These are phyloP conservation scores for Paraurostyla sp. DNA, from an alignment of 73 alveolate species.

Conservation along the genomic window DNA sequence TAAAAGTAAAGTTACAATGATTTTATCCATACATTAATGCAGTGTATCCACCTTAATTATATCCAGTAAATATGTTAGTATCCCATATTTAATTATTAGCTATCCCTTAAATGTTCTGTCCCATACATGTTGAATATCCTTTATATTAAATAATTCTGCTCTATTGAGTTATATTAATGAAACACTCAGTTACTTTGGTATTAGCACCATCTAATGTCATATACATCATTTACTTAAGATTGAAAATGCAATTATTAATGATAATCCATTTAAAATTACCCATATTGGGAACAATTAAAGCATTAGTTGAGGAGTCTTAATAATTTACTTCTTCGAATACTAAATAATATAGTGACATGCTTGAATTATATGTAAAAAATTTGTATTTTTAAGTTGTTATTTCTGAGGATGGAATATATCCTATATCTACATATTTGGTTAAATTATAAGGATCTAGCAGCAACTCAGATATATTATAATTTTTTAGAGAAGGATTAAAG, in stretches of 20 bases:
- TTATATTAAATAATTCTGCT: constrained; percentile 8
- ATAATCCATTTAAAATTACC: constrained; percentile 36
- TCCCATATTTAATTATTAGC: constrained; percentile 48
- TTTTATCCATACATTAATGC: constrained; percentile 26
- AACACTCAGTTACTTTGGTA: background rate
- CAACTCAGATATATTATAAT: background rate
- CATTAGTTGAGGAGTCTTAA: constrained; percentile 30
- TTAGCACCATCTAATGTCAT: constrained; percentile 53
- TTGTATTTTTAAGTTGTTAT: background rate
- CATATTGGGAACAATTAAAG: constrained; percentile 12
- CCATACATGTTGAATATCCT: background rate
- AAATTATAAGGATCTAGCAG: background rate
- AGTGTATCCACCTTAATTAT: constrained; percentile 38
- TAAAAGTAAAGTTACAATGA: constrained; percentile 5
- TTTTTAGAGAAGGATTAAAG: background rate
- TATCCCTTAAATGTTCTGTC: background rate
- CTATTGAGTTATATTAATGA: constrained; percentile 12
- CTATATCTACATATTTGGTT: background rate
- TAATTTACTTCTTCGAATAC: background rate
- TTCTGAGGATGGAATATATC: background rate
- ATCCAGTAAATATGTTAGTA: constrained; percentile 34
- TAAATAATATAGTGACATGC: background rate
- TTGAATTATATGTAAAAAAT: constrained; percentile 24
- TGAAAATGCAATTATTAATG: constrained; percentile 8
- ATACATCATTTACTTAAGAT: background rate